These are phyloP conservation scores for Acacia pycnantha DNA, from an alignment of 331 rosid species.

Conservation along the genomic window DNA sequence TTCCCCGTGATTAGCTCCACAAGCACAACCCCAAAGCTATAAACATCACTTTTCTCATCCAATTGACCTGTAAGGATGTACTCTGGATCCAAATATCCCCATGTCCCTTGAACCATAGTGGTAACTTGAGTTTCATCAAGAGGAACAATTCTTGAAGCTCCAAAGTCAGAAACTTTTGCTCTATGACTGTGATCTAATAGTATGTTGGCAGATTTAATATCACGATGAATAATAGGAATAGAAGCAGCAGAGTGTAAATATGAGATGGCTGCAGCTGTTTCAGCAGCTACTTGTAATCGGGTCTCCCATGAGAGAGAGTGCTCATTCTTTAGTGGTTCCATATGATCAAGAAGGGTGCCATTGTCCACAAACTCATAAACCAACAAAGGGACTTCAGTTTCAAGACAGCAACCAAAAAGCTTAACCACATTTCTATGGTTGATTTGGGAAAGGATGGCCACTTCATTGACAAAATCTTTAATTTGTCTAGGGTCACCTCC, in stretches of 20 bases:
- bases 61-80: neutral
- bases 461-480: neutral
- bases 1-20: neutral
- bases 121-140: neutral
- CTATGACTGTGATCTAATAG: neutral
- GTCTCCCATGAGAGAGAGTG: neutral
- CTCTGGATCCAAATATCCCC: neutral
- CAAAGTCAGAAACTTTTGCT: conserved; percentile 18
- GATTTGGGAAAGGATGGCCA: neutral
- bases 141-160: conserved; percentile 15
- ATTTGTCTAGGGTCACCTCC: neutral
- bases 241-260: neutral
- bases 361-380: neutral
- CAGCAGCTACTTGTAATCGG: neutral
- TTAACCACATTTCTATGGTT: neutral
- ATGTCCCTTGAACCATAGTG: neutral
- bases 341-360: neutral
- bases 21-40: neutral
- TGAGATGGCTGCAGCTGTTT: neutral
- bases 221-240: neutral
- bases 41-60: conserved; percentile 3
- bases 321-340: neutral
- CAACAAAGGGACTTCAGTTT: neutral
- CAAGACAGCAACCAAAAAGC: neutral
- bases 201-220: neutral